Conservation (phyloP, 306 rosid species). For the Betula pendula region DNA sequence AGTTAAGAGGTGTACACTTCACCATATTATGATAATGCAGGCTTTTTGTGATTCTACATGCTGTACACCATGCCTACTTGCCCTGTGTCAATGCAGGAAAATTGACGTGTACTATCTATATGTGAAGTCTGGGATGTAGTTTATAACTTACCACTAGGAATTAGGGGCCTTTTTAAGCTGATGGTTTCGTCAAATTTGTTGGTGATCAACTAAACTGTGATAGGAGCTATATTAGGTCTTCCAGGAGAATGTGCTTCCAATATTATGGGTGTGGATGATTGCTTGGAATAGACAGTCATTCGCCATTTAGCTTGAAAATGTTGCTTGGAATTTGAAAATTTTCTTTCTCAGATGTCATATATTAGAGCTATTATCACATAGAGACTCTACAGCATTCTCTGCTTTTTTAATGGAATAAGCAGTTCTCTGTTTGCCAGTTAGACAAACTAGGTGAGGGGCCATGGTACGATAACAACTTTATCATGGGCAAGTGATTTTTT, state of each 20-base stretch:
- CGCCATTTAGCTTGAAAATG: not conserved
- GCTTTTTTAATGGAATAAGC: not conserved
- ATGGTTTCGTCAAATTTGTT: not conserved
- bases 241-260: not conserved
- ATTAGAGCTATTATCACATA: not conserved
- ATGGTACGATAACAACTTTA: not conserved
- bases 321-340: not conserved
- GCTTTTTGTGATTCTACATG: not conserved
- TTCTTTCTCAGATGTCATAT: not conserved
- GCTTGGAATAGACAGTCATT: not conserved
- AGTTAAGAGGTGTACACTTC: not conserved
- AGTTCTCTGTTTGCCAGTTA: not conserved
- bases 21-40: not conserved
- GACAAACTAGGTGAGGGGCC: not conserved
- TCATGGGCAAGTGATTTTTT: not conserved
- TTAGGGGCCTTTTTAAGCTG: not conserved
- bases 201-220: not conserved
- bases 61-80: not conserved
- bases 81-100: not conserved
- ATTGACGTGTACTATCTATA: not conserved
- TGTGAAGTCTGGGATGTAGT: not conserved
- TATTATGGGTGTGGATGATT: not conserved
- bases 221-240: not conserved
- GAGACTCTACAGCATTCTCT: not conserved
- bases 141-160: not conserved